Evolutionary conservation across 1,284 basidiomycete genomes (phyloP), one percentile per base, ranked within the genome.

Genomic region (Lentinus polychrous): DNA sequence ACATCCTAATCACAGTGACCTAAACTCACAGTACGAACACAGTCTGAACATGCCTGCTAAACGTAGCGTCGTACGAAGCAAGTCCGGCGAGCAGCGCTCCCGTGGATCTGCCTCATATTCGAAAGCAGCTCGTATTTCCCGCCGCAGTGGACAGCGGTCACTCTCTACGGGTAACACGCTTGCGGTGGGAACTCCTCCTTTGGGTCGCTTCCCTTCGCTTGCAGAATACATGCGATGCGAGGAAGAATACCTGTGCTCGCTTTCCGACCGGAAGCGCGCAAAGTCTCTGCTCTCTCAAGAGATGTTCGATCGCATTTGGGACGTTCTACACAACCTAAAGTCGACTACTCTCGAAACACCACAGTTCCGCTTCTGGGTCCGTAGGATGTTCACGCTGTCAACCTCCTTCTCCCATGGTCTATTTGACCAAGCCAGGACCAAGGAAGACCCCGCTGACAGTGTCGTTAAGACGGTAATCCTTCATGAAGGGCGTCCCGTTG

Each of bases 301-400:
- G 14, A 71, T 81, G 69, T 86, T 87, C 59, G 79, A 84, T 64
- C 68, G 76, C 48, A 79, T 88, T 63, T 80, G 82, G 74, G 73
- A 77, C 53, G 76, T 82, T 22, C 68, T 89, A 14, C 71, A 76
- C 46, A 46, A 53, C 31, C 61, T 61, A 17, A 36, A 41, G 14
- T 43, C 51, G 17, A 22, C 52, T 15, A 54, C 34, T 11, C 44
- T 63, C 33, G 53, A 53, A 20, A 58, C 61, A 3, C 57, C 63
- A 1, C 63, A 65, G 54, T 89, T 89, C 61, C 77, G 84, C 41
- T 87, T 81, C 65, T 90, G 87, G 86, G 86, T 81, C 4, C 79
- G 84, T 57, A 86, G 85, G 69, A 88, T 82, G 78, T 88, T 89
- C 60, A 67, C 66, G 43, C 58, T 86, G 5, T 73, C 72, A 43